Evolutionary conservation across 2,329 filamentous ascomycete species (phyloP), one percentile per base, ranked within the genome.

Genomic region (Aspergillus hiratsukae): DNA sequence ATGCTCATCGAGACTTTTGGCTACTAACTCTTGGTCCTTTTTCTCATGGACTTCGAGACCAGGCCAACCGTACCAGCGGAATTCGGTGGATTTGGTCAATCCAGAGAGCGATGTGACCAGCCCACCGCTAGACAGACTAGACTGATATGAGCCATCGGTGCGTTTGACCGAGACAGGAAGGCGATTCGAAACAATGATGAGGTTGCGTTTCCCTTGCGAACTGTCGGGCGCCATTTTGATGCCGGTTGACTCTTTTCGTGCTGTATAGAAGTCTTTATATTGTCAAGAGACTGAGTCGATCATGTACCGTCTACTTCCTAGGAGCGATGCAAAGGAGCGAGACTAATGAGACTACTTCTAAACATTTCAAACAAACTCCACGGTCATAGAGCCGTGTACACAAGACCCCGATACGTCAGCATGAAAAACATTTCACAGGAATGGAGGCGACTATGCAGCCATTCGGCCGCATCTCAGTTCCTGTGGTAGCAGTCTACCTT

Each of bases 1-100:
- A 73, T 95, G 89, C 66, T 94, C 86, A 19, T 89, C 84, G 66
- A 97, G 77, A 60, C 87, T 85, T 65, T 87, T 79, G 64, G 83
- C 85, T 71, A 97, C 85, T 54, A 81, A 79, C 7, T 82, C 79
- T 50, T 87, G 81, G 71, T 96, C 91, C 45, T 56, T 55, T 0
- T 84, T 81, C 57, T 94, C 89, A 43, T 90, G 89, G 1, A 96
- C 85, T 73, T 95, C 89, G 19, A 94, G 79, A 17, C 93, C 92
- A 0, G 93, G 91, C 93, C 93, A 97, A 60, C 92, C 93, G 75
- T 96, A 97, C 92, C 93, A 97, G 70, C 90, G 88, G 74, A 96
- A 96, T 64, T 86, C 89, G 21, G 90, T 95, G 4, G 89, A 88
- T 75, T 96, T 96, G 67, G 89, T 87, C 51, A 97, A 78, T 25